Conservation (phyloP, 805 yeast species). For the Candida incommunis region DNA sequence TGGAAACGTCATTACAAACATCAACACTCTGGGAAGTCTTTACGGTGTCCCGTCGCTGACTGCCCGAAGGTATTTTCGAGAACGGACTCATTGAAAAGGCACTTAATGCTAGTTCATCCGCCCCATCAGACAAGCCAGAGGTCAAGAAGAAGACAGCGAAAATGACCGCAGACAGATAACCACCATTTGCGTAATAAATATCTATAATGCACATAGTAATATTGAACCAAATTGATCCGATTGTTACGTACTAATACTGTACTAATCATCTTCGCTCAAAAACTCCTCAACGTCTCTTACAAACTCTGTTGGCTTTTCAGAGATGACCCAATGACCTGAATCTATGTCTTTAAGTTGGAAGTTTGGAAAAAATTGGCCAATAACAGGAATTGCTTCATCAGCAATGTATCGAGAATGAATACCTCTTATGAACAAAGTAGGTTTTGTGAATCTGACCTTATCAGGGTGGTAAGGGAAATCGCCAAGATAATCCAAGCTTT, state of each 20-base stretch:
- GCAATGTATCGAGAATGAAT: conserved; percentile 61
- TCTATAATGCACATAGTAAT: too few relatives aligned
- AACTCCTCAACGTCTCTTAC: conserved; percentile 47
- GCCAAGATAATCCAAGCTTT: conserved; percentile 52
- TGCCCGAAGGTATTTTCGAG: not conserved
- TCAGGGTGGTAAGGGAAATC: conserved; percentile 61
- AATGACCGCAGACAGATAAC: too few relatives aligned
- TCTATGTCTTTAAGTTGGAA: conserved; percentile 63
- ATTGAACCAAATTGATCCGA: not conserved
- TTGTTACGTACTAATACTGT: not conserved
- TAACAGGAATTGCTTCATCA: conserved; percentile 62
- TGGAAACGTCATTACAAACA: conserved; percentile 13
- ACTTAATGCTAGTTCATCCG: not conserved
- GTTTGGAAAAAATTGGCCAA: conserved; percentile 65
- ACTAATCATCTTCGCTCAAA: conserved; percentile 26
- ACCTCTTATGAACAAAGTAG: conserved; percentile 71
- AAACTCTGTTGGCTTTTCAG: conserved; percentile 74
- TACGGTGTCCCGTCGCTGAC: not conserved
- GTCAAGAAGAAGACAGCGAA: too few relatives aligned
- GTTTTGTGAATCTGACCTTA: conserved; percentile 46
- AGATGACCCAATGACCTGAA: conserved; percentile 87
- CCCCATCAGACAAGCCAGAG: too few relatives aligned
- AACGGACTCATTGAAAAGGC: not conserved
- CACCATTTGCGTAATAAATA: too few relatives aligned
- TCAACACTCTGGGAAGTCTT: conserved; percentile 9